Evolutionary conservation across 257 asterid genomes (phyloP), one percentile per base, ranked within the genome.

Genomic region (Lycium ferocissimum): DNA sequence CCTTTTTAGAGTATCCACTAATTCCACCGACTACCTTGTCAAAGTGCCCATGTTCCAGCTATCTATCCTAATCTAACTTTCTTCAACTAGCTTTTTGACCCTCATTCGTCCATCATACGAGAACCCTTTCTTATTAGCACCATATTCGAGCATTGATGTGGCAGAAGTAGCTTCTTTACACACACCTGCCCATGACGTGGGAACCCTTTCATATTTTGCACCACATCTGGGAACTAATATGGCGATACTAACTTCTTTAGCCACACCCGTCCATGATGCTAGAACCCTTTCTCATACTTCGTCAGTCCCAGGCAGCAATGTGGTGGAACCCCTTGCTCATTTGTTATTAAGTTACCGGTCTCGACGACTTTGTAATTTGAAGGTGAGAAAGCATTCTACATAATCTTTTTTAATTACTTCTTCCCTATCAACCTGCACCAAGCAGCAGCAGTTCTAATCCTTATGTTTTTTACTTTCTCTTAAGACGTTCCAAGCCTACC

Each of bases 331-430:
- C 69, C 35, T 61, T 9, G 37, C 69, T 61, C 14, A 61, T n/a
- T 59, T 61, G 13, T 35, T 61, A 61, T 20, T 58, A 61, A 61
- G 51, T 69, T 14, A 7, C 76, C 22, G 5, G 6, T 6, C 33
- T 9, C 18, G 33, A 40, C 2, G 33, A 10, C 49, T 38, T 70
- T 70, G 22, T 2, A 75, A 47, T 49, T 49, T 20, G 22, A 75
- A 75, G 62, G 80, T 47, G 18, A 49, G 37, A 75, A 75, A 62
- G 81, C 62, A 75, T 75, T 22, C 20, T 49, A 75, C 62, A 75
- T 49, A 75, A 49, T 58, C 26, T 7, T n/a, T 73, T 73, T 22
- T 10, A 49, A 49, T 49, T 73, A 73, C 51, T 73, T 51, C 62
- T 22, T 47, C 81, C 49, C 18, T n/a, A 59, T 4, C 66, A 57